A percentile compares a stretch with the other conserved stretches of the same genome.
These are phyloP conservation scores for Phialophora verrucosa DNA, from an alignment of 2,329 filamentous ascomycete species.

Conservation along the genomic window DNA sequence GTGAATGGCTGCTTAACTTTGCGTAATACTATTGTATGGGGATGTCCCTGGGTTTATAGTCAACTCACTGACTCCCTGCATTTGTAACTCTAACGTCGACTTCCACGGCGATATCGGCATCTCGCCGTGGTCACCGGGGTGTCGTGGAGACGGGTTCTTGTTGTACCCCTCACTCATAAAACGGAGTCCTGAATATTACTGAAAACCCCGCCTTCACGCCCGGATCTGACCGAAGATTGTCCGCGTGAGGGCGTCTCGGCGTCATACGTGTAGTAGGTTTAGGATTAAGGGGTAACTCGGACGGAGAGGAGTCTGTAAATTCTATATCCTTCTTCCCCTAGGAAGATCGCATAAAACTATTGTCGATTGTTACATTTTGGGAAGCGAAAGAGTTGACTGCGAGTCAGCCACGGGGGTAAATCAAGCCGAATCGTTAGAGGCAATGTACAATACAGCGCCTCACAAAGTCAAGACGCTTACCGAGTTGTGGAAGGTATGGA, in stretches of 20 bases:
- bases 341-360: too few relatives aligned
- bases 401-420: too few relatives aligned
- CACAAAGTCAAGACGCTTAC: too few relatives aligned
- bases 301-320: neutral
- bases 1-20: neutral
- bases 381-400: too few relatives aligned
- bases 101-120: neutral
- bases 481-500: too few relatives aligned
- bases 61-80: neutral
- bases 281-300: too few relatives aligned
- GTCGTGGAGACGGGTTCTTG: neutral
- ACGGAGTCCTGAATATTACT: neutral
- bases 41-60: neutral
- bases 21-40: too few relatives aligned
- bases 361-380: too few relatives aligned
- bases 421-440: too few relatives aligned
- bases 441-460: too few relatives aligned
- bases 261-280: too few relatives aligned
- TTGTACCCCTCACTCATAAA: neutral
- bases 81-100: too few relatives aligned
- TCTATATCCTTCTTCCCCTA: neutral
- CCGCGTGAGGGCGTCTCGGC: neutral
- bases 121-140: neutral
- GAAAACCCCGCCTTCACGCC: neutral
- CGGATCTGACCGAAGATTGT: neutral